These are phyloP conservation scores for Hura crepitans DNA, from an alignment of 441 rosid species.

Conservation along the genomic window DNA sequence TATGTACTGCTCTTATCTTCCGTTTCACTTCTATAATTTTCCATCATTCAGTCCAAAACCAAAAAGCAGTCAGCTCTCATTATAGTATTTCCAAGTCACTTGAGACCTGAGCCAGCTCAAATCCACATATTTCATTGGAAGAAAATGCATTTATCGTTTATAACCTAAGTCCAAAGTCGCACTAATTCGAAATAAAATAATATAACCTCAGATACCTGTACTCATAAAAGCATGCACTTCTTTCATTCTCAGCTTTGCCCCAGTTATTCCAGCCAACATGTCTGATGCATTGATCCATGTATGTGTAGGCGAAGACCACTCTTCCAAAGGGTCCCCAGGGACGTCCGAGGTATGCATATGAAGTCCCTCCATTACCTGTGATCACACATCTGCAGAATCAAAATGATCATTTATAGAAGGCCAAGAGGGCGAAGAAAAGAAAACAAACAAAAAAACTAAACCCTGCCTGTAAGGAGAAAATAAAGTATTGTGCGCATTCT, in stretches of 20 bases:
- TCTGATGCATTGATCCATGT: constrained; percentile 74
- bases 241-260: constrained; percentile 93
- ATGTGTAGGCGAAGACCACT: constrained; percentile 76
- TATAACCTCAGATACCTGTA: constrained; percentile 50
- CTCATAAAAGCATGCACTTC: constrained; percentile 96
- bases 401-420: constrained; percentile 3
- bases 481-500: neutral
- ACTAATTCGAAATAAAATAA: neutral
- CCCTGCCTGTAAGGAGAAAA: neutral
- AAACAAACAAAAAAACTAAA: neutral
- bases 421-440: neutral
- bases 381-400: constrained; percentile 70
- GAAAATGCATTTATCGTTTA: neutral
- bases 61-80: neutral
- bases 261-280: constrained; percentile 90
- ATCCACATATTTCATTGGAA: neutral
- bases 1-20: no score
- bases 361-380: constrained; percentile 75
- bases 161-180: neutral
- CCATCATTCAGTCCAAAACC: neutral
- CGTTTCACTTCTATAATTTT: no score
- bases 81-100: constrained; percentile 5
- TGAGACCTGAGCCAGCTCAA: neutral
- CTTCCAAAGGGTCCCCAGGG: constrained; percentile 99
- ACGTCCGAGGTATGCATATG: constrained; percentile 73